Base-by-base conservation (phyloP, 805 yeast species). In the Hagleromyces aurorensis region DNA sequence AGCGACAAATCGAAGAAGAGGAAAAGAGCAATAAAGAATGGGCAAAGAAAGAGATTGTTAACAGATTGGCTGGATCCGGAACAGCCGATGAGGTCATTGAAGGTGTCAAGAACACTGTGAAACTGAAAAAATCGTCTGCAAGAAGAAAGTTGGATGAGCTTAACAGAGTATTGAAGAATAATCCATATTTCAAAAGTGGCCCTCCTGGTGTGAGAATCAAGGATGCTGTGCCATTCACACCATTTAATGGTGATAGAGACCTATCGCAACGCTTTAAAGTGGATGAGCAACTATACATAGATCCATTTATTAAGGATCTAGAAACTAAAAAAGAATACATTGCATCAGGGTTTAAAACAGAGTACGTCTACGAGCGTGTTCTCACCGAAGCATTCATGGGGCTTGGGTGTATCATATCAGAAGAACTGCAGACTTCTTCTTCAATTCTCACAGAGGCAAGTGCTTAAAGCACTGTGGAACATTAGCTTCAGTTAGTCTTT, bases 341-440 rank as follows among this genome's bases (percentile, higher is more conserved):
- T 42, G 97, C 95, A 3, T 78, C 91, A 9, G 98, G 98, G 2
- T 86, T 86, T 69, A 69, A 76, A 36, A 64, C 82, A 16, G 71
- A 73, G 28, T 63, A 60, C 18, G 86, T 81, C 12, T 83, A 78
- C 49, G 74, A 75, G 41, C 71, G 89, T 41, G 77, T 89, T 4
- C 61, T 91, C 30, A 80, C 81, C 34, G 91, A 82, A 42, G 96
- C 97, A 5, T 89, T 87, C 45, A 72, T 77, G 61, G 96, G 97
- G 0, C 62, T 91, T 36, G 87, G 84, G 10, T 86, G 96, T 53
- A 69, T 78, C 34, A 70, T 91, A 16, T 78, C 74, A 21, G 66
- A 61, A 23, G 87, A 80, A 41, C 66, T 70, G 43, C 46, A 36
- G 27, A 20, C 15, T 13, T 11, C 30, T 12, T 25, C 21, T 11